Conservation (phyloP, 2,329 filamentous ascomycete species). For the Chaetomium sp. region DNA sequence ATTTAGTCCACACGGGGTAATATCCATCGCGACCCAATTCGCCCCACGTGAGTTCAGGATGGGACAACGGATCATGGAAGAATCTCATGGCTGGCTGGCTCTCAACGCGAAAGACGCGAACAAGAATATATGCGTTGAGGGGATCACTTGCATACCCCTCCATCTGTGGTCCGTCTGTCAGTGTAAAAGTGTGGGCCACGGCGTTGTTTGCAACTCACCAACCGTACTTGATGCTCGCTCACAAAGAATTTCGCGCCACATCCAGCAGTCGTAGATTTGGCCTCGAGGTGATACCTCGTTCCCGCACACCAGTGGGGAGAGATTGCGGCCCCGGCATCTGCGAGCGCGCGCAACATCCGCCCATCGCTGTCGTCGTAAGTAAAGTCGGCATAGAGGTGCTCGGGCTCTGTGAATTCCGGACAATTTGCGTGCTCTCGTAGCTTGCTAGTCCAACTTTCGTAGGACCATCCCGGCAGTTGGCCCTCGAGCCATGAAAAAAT, state of each 20-base stretch:
- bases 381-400: not conserved
- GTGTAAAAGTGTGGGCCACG: not conserved
- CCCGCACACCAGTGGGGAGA: conserved; percentile 7
- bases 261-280: conserved; percentile 19
- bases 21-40: not conserved
- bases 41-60: not conserved
- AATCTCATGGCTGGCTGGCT: not conserved
- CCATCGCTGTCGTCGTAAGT: not conserved
- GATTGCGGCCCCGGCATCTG: not conserved
- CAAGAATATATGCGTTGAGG: conserved; percentile 13
- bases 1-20: not conserved
- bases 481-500: not conserved
- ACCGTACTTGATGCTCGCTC: conserved; percentile 9
- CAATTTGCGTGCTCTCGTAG: not conserved
- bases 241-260: not conserved
- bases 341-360: not conserved
- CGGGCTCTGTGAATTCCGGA: not conserved
- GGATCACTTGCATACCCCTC: not conserved
- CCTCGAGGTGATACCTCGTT: conserved; percentile 26
- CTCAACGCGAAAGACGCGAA: conserved; percentile 9
- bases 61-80: not conserved
- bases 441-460: not conserved
- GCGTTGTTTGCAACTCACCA: not conserved
- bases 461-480: not conserved
- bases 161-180: conserved; percentile 4